Evolutionary conservation across 148 eudicot species (phyloP).

Genomic region (Silene uniflora): DNA sequence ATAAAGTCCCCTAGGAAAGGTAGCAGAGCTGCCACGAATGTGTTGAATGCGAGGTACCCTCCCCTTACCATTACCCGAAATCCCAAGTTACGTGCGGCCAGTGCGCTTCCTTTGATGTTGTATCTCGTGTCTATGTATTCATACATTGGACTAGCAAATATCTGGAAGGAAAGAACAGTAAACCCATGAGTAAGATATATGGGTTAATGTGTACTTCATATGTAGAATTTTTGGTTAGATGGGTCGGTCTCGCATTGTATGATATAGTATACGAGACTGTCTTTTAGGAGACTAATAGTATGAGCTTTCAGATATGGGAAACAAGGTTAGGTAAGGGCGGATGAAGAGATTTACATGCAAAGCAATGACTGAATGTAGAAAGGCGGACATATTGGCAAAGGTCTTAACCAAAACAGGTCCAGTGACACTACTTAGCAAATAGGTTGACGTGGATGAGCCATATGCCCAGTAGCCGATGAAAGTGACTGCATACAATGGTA

Average conservation of each 20-base stretch:
- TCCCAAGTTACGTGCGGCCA: conserved; percentile 44
- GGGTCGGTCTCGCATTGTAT: no score
- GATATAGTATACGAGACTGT: no score
- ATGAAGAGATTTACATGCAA: conserved; percentile 56
- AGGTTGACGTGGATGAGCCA: conserved; percentile 54
- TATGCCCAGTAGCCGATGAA: conserved; percentile 96
- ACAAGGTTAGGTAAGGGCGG: neutral
- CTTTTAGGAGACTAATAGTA: no score
- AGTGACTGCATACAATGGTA: conserved; percentile 72
- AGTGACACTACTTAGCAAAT: conserved; percentile 55
- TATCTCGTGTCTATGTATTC: conserved; percentile 86
- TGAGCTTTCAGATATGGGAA: neutral
- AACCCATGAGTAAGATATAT: neutral
- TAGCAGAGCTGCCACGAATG: conserved; percentile 68
- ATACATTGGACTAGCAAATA: conserved; percentile 96
- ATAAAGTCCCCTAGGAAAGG: conserved; percentile 96
- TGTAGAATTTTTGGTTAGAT: neutral
- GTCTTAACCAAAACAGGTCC: conserved; percentile 86
- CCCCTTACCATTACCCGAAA: conserved; percentile 67
- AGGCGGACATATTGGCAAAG: conserved; percentile 62
- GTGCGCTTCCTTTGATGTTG: conserved; percentile 66
- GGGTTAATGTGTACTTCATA: neutral
- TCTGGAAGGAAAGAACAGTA: conserved; percentile 37
- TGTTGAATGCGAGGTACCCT: conserved; percentile 63
- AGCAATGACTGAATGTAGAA: conserved; percentile 74